phyloP scores from a whole-genome alignment of 2,329 filamentous ascomycete genomes.

The Ophiostoma himal-ulmi region DNA sequence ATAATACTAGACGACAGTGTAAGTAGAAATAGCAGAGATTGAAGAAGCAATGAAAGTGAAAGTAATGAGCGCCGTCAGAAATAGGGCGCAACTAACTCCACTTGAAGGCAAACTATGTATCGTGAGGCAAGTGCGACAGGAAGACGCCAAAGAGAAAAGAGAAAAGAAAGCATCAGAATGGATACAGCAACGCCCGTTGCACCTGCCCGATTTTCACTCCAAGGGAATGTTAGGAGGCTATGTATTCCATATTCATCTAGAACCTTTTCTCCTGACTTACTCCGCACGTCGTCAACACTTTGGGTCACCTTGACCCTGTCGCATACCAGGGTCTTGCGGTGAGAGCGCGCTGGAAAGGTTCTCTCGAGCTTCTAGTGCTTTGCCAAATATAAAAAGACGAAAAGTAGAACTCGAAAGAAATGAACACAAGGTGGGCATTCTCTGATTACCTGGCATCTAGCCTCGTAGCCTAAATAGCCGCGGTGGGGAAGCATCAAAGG shows the following conservation, averaged over 20 bases:
- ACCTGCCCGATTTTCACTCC: background rate
- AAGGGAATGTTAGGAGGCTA: too few species aligned
- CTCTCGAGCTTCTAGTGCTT: slow-evolving; percentile 10
- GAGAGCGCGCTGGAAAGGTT: background rate
- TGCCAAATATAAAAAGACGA: background rate
- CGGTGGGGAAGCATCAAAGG: slow-evolving; percentile 13
- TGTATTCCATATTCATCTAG: background rate
- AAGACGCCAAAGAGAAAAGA: background rate
- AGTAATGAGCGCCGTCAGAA: background rate
- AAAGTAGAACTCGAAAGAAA: background rate
- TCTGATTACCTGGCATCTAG: background rate
- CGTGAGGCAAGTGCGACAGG: background rate
- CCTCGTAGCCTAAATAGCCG: slow-evolving; percentile 17
- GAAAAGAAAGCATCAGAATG: background rate
- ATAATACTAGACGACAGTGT: background rate
- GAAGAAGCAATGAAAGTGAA: background rate
- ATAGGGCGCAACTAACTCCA: background rate
- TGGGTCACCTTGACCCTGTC: background rate
- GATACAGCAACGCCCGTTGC: background rate
- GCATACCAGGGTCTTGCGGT: slow-evolving; percentile 8
- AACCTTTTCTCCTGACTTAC: background rate
- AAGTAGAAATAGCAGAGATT: background rate
- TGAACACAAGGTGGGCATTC: background rate
- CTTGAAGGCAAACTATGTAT: background rate
- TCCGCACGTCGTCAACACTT: background rate